Base-by-base conservation (phyloP, 208 protist species). In the Trypanosomatidae sp. region DNA sequence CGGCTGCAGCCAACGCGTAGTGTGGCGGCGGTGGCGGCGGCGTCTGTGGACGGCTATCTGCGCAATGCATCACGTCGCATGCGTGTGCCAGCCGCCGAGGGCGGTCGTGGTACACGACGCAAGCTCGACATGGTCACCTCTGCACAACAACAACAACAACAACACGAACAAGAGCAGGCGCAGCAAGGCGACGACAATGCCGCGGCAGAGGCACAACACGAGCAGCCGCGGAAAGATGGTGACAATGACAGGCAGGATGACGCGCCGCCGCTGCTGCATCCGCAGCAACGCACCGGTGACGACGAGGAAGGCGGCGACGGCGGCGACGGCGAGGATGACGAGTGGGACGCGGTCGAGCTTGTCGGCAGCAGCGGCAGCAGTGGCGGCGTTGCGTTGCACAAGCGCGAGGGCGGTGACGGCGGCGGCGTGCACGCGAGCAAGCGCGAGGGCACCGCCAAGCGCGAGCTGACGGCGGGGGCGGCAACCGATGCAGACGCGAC, bases 91-190 rank as follows among this genome's bases (percentile, higher is more conserved):
- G 62, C 53, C 15, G 75, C 69, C 2, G 61, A 83, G 45, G 86
- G 86, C 25, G 81, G 85, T 15, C 52, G 80, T 18, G 85, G 85
- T 1, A 94, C 80, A 16, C 63, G 85, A 15, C 66, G 85, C 0
- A 82, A 74, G 37, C 38, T 90, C 39, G 80, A 66, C 2, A 86
- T 89, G 84, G 79, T 92, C 21, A 88, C 79, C 1, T 79, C 84
- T 10, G 58, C 60, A 21, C 46, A 41, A 44, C 38, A 37, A 16
- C 32, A 41, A 18, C 19, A 19, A 19, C 33, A 28, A 33, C 10
- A 52, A 53, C 39, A 24, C 11, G 7, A 38, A 0, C 3, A 16
- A 5, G 46, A 43, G 25, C 77, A 68, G 32, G 66, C 66, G 43
- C 48, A 73, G 24, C 49, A 68, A 15, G 19, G 24, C 8, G 4